Base-by-base conservation (phyloP, 2,329 filamentous ascomycete species). In the Arthroderma sp. region DNA sequence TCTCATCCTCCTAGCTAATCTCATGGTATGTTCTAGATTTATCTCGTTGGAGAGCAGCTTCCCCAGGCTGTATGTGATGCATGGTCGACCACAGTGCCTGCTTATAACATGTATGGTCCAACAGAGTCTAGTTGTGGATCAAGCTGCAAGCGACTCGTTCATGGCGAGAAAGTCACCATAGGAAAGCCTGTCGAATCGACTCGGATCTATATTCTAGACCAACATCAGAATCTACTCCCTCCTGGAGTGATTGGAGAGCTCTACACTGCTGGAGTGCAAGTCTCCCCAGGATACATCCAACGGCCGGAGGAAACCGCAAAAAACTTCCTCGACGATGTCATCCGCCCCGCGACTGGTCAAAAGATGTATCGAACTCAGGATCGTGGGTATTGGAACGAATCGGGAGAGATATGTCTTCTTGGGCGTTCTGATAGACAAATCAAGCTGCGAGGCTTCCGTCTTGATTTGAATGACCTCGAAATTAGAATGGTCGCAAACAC, bases 211-310 rank as follows among this genome's bases (percentile, higher is more conserved):
- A 84, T 91, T 57, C 74, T 91, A 15, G 81, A 88, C 61, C 84
- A 88, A 64, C 78, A 79, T 54, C 84, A 83, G 1, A 77, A 87
- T 55, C 78, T 76, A 63, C 82, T 90, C 2, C 76, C 80, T 7
- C 66, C 72, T 4, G 87, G 86, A 6, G 73, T 76, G 1, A 81
- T 77, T 58, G 87, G 87, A 44, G 87, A 93, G 72, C 76, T 93
- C 1, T 89, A 83, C 61, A 79, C 91, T 15, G 87, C 86, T 51
- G 88, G 88, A n/a, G 73, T 77, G 19, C 75, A 90, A 58, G 76
- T 91, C 47, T 87, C 87, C 13, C 79, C 86, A 57, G 87, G 84
- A 47, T 93, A 93, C 65, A 79, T 91, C 55, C 90, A 91, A 62
- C 78, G 85, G n/a, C 85, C 86, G 0, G 87, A 91, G 65, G 85